Evolutionary conservation across 768 basidiomycete species (phyloP).

Genomic region (Pulveroboletus sp.): DNA sequence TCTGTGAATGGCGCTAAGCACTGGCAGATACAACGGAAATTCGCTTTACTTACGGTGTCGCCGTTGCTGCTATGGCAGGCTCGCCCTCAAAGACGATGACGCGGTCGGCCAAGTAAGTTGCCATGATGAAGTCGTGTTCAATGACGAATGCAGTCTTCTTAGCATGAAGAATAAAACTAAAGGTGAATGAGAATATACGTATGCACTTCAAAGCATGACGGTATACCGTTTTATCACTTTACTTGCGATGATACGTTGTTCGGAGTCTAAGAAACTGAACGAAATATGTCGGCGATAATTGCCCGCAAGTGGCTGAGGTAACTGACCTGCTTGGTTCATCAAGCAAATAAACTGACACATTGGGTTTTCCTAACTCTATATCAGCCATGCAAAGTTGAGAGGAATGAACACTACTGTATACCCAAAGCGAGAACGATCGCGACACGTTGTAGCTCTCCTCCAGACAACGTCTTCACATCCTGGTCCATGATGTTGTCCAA

Average conservation of each 20-base stretch:
- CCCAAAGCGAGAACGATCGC: conserved; percentile 94
- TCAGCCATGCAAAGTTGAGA: conserved; percentile 3
- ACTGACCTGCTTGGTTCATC: conserved; percentile 86
- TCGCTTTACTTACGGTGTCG: conserved; percentile 67
- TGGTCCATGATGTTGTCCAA: conserved; percentile 95
- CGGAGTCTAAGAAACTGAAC: conserved; percentile 88
- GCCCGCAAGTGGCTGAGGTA: not conserved
- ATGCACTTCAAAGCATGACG: not conserved
- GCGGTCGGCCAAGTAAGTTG: conserved; percentile 96
- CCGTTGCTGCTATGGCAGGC: conserved; percentile 85
- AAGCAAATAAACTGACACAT: conserved; percentile 86
- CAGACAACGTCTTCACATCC: conserved; percentile 96
- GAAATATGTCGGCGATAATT: conserved; percentile 2
- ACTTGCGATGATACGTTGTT: conserved; percentile 97
- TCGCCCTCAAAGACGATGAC: conserved; percentile 89
- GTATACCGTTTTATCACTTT: conserved; percentile 94
- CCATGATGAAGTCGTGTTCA: conserved; percentile 99
- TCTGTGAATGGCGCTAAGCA: conserved; percentile 36
- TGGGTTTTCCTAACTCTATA: conserved; percentile 55
- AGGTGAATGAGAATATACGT: not conserved
- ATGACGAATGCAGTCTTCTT: conserved; percentile 99
- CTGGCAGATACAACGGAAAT: not conserved
- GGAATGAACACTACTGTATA: conserved; percentile 22
- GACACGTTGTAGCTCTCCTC: conserved; percentile 97
- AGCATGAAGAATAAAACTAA: conserved; percentile 87